These are phyloP conservation scores for Talaromyces islandicus DNA, from an alignment of 2,329 filamentous ascomycete genomes.

Conservation along the genomic window DNA sequence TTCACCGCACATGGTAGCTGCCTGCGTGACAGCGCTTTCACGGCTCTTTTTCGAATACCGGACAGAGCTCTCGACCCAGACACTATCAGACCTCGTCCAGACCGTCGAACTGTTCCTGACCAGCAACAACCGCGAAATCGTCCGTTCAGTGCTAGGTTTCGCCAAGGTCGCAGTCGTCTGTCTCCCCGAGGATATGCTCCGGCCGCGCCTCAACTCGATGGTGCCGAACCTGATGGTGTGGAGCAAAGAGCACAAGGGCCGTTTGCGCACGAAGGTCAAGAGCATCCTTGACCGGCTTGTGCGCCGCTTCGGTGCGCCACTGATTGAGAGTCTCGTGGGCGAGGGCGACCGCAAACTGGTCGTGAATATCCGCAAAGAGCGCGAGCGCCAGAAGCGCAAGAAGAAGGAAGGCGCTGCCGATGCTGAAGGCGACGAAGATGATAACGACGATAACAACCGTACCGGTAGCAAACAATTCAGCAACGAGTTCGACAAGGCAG, in stretches of 20 bases:
- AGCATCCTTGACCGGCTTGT: constrained; percentile 95
- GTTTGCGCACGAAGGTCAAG: constrained; percentile 96
- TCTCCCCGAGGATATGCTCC: constrained; percentile 71
- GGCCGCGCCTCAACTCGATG: constrained; percentile 67
- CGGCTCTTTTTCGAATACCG: constrained; percentile 93
- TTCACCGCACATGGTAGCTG: constrained; percentile 95
- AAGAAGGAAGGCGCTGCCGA: constrained; percentile 57
- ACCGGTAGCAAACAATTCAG: constrained; percentile 58
- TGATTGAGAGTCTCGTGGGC: constrained; percentile 73
- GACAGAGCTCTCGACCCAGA: constrained; percentile 58
- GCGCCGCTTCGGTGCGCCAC: constrained; percentile 77
- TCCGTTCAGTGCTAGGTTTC: constrained; percentile 89
- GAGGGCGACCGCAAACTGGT: constrained; percentile 86
- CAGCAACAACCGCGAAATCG: constrained; percentile 94
- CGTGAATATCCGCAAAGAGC: constrained; percentile 89
- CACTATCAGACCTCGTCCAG: constrained; percentile 77
- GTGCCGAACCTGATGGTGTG: constrained; percentile 90
- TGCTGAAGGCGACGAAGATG: constrained; percentile 50
- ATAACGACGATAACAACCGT: constrained; percentile 41
- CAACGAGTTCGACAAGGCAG: constrained; percentile 91
- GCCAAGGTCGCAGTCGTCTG: constrained; percentile 93
- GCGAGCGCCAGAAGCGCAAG: constrained; percentile 84
- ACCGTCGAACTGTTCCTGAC: constrained; percentile 96
- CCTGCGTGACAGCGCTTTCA: constrained; percentile 89
- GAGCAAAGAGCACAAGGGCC: constrained; percentile 97